Evolutionary conservation across 192 early-diverging fungal species (phyloP).

Genomic region (Backusella circina): DNA sequence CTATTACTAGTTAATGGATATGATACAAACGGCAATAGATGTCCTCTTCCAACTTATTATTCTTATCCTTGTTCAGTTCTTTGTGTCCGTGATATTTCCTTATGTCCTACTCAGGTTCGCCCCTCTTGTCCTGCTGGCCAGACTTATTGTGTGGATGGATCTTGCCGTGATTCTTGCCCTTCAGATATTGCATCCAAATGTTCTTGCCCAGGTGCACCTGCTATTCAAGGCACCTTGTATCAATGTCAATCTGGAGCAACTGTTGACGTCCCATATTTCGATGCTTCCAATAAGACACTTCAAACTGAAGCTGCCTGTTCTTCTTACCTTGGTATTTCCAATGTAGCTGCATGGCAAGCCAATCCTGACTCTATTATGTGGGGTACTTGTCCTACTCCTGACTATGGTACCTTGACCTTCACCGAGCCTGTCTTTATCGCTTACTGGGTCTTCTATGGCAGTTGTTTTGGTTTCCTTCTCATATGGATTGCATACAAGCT

Average conservation of each 20-base stretch:
- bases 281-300: slow-evolving; percentile 18
- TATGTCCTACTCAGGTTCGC: slow-evolving; percentile 34
- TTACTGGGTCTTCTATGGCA: slow-evolving; percentile 18
- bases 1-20: slow-evolving; percentile 56
- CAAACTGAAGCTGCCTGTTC: slow-evolving; percentile 18
- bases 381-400: slow-evolving; percentile 28
- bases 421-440: slow-evolving; percentile 32
- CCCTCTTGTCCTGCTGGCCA: slow-evolving; percentile 40
- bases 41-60: slow-evolving; percentile 40
- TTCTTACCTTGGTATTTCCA: neutral
- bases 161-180: slow-evolving; percentile 41
- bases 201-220: slow-evolving; percentile 24
- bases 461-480: slow-evolving; percentile 13
- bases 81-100: slow-evolving; percentile 42
- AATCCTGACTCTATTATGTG: slow-evolving; percentile 20
- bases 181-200: slow-evolving; percentile 25
- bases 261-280: slow-evolving; percentile 25
- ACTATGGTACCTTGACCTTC: slow-evolving; percentile 18
- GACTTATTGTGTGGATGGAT: slow-evolving; percentile 47
- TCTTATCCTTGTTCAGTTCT: slow-evolving; percentile 44
- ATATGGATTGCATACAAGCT: slow-evolving; percentile 28
- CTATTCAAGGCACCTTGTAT: slow-evolving; percentile 18
- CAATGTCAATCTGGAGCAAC: slow-evolving; percentile 10
- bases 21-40: slow-evolving; percentile 37
- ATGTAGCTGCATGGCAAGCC: neutral